These are phyloP conservation scores for Centaurea solstitialis DNA, from an alignment of 129 eudicot genomes.

Conservation along the genomic window DNA sequence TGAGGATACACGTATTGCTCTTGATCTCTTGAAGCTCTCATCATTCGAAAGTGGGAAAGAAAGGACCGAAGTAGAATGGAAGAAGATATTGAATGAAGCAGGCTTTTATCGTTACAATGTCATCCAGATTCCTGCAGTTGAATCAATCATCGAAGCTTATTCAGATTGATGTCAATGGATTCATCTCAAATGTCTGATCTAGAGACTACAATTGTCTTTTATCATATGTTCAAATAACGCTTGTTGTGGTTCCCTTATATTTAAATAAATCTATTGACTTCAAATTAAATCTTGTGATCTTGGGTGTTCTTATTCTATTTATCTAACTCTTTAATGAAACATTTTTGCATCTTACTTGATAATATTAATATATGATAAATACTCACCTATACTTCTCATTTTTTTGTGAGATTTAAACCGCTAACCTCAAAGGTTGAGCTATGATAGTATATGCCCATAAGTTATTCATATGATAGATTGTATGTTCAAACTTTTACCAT, in stretches of 20 bases:
- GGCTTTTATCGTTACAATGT: constrained; percentile 34
- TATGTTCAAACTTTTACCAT: no score
- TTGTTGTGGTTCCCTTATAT: neutral
- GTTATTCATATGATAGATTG: no score
- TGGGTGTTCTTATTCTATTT: no score
- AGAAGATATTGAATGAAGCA: constrained; percentile 25
- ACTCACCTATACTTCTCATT: no score
- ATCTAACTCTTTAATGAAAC: no score
- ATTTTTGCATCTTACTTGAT: no score
- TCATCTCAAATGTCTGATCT: neutral
- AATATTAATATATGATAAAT: no score
- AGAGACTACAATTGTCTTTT: neutral
- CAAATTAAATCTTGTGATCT: no score
- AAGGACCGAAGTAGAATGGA: constrained; percentile 36
- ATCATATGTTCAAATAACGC: neutral
- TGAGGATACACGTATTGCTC: neutral
- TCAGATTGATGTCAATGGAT: neutral
- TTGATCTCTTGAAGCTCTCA: constrained; percentile 28
- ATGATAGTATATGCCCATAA: no score
- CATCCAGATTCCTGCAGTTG: constrained; percentile 20
- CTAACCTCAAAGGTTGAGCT: no score
- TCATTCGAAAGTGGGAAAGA: constrained; percentile 28
- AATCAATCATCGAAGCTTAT: constrained; percentile 37
- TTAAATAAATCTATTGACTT: no score
- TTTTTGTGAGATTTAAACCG: no score